Conservation (phyloP, 768 basidiomycete genomes). For the Pisolithus sp. region DNA sequence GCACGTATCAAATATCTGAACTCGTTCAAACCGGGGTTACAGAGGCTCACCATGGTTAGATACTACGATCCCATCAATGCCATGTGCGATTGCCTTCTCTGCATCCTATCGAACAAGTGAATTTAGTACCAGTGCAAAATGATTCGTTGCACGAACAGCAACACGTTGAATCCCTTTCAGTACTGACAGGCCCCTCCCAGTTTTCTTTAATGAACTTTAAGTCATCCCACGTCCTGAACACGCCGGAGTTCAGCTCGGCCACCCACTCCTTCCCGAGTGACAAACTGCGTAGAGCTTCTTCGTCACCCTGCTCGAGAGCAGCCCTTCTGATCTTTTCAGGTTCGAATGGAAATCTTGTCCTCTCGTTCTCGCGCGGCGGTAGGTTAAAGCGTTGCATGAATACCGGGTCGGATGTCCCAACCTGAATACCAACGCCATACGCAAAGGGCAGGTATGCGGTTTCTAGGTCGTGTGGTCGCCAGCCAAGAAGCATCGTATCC, state of each 20-base stretch:
- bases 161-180: slow-evolving; percentile 73
- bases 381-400: slow-evolving; percentile 59
- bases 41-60: slow-evolving; percentile 32
- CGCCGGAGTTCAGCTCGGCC: slow-evolving; percentile 54
- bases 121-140: not conserved
- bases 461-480: slow-evolving; percentile 71
- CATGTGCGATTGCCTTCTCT: slow-evolving; percentile 37
- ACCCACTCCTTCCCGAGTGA: slow-evolving; percentile 58
- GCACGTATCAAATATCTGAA: not conserved
- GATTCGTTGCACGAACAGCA: slow-evolving; percentile 34
- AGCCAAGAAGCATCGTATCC: slow-evolving; percentile 67
- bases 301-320: slow-evolving; percentile 41
- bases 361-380: slow-evolving; percentile 34
- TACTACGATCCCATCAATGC: slow-evolving; percentile 42
- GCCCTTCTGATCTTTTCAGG: slow-evolving; percentile 37
- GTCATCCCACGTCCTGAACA: slow-evolving; percentile 66
- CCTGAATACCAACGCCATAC: slow-evolving; percentile 59
- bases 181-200: slow-evolving; percentile 73
- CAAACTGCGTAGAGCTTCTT: slow-evolving; percentile 31
- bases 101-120: slow-evolving; percentile 34
- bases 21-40: not conserved
- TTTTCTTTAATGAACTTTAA: slow-evolving; percentile 59
- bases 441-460: slow-evolving; percentile 58
- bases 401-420: slow-evolving; percentile 68
- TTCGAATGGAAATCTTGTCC: slow-evolving; percentile 54